phyloP scores from a whole-genome alignment of 768 basidiomycete species.

The Podaxis mareebaensis region DNA sequence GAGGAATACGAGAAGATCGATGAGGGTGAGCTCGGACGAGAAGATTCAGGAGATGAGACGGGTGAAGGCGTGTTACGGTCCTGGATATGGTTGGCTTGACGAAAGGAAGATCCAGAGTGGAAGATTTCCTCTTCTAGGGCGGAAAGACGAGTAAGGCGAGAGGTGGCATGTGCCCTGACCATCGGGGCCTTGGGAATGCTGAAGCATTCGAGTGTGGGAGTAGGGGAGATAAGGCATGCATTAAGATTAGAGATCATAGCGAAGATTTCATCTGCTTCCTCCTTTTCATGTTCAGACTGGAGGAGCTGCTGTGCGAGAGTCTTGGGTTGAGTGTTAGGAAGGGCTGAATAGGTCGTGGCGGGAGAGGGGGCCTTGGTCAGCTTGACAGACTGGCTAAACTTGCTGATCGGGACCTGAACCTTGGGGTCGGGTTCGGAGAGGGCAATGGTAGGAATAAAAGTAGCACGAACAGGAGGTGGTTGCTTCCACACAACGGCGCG shows the following conservation, averaged over 20 bases:
- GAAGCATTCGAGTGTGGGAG: constrained; percentile 34
- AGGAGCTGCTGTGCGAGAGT: constrained; percentile 37
- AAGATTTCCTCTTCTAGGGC: constrained; percentile 8
- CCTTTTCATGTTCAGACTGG: constrained; percentile 28
- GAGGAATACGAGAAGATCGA: constrained; percentile 35
- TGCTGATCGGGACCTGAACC: constrained; percentile 30
- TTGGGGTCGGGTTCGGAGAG: constrained; percentile 19
- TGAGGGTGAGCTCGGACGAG: constrained; percentile 43
- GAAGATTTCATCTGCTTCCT: constrained; percentile 37
- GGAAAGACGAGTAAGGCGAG: constrained; percentile 24
- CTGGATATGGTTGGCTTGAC: constrained; percentile 19
- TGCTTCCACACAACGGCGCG: constrained; percentile 21
- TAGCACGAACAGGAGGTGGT: constrained; percentile 30
- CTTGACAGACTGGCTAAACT: constrained; percentile 23
- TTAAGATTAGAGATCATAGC: constrained; percentile 31
- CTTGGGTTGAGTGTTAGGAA: constrained; percentile 25
- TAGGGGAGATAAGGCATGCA: constrained; percentile 32
- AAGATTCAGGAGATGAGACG: constrained; percentile 24
- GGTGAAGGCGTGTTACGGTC: constrained; percentile 7
- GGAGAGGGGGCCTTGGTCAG: constrained; percentile 20
- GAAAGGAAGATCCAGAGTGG: constrained; percentile 12
- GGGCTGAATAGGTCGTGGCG: constrained; percentile 23
- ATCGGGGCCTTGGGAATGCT: constrained; percentile 15
- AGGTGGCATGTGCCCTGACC: constrained; percentile 13
- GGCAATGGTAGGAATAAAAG: constrained; percentile 20